Percentiles rank a stretch among this genome's conserved stretches.
These are phyloP conservation scores for Rhizopogon roseolus DNA, from an alignment of 768 basidiomycete species.

Conservation along the genomic window DNA sequence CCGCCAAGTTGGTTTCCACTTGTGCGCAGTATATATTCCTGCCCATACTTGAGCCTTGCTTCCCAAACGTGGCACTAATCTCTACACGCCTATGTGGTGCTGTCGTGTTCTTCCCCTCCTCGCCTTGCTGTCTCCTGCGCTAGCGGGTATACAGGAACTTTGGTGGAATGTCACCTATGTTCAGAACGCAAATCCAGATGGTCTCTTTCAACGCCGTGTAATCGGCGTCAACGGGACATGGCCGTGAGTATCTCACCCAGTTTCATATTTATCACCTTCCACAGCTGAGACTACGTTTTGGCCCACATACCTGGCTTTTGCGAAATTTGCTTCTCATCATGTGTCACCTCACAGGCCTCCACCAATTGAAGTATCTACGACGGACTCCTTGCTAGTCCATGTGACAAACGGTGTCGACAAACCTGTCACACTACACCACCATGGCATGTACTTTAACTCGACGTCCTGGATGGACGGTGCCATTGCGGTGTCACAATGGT, in stretches of 20 bases:
- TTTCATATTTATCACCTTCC: neutral
- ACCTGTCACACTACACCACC: constrained; percentile 78
- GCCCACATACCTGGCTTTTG: no score
- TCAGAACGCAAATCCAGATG: constrained; percentile 77
- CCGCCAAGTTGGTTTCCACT: no score
- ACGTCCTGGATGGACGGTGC: constrained; percentile 91
- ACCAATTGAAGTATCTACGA: constrained; percentile 64
- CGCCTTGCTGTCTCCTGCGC: constrained; percentile 27
- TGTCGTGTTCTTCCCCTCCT: constrained; percentile 12
- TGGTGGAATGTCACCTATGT: constrained; percentile 95
- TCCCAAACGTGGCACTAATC: no score
- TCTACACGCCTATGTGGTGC: neutral
- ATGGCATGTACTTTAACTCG: constrained; percentile 93
- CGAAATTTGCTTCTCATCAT: neutral
- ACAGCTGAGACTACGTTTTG: neutral
- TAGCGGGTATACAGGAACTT: constrained; percentile 64
- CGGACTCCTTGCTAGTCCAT: constrained; percentile 76
- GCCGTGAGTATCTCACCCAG: constrained; percentile 59
- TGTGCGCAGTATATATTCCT: neutral
- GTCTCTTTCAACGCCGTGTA: constrained; percentile 66
- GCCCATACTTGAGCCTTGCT: no score
- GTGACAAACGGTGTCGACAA: constrained; percentile 65
- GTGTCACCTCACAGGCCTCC: constrained; percentile 56
- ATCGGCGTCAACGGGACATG: constrained; percentile 90
- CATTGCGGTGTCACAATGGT: constrained; percentile 80